Base-by-base conservation (phyloP, 176 grass and related monocot genomes). In the Cenchrus purpureus region DNA sequence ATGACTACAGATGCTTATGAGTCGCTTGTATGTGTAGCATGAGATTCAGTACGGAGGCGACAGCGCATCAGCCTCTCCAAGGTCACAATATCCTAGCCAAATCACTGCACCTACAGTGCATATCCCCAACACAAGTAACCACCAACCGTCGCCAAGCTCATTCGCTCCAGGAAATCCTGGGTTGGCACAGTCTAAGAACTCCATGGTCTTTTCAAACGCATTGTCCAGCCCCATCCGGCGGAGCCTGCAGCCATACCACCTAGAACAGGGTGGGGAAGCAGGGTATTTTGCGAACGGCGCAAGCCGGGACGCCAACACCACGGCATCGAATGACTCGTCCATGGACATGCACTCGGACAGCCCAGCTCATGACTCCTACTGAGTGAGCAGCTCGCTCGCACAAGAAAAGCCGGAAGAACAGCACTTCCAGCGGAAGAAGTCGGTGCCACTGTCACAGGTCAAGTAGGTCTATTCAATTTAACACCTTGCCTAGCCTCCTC, bases 311-410 rank as follows among this genome's bases (percentile, higher is more conserved):
- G 16, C 69, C 4, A 87, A 92, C 63, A 82, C 78, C 66, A 73
- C 68, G 5, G 79, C 72, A 65, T 83, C 84, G 0, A 90, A 76
- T 0, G 90, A 90, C 65, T 92, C 90, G 17, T 87, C 84, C 34
- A 91, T 94, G 92, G 93, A 95, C 50, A 92, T 92, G 90, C 92
- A 90, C 80, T 84, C 85, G 2, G 93, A 95, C 31, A 90, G 85
- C 68, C 87, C 86, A 45, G 73, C 73, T 71, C 84, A 84, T 10
- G 81, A 81, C 76, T 86, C 78, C 67, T 83, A 78, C 76, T 76
- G 71, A 62, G 28, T 6, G 59, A 86, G 56, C 80, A 72, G 72
- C 60, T 65, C 62, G 9, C 28, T 37, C n/a, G n/a, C n/a, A 3
- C 29, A 50, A 45, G 72, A 28, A 57, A 28, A 57, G 15, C 78